These are phyloP conservation scores for Oryza glumipatula DNA, from an alignment of 176 grass and related monocot species.

Conservation along the genomic window DNA sequence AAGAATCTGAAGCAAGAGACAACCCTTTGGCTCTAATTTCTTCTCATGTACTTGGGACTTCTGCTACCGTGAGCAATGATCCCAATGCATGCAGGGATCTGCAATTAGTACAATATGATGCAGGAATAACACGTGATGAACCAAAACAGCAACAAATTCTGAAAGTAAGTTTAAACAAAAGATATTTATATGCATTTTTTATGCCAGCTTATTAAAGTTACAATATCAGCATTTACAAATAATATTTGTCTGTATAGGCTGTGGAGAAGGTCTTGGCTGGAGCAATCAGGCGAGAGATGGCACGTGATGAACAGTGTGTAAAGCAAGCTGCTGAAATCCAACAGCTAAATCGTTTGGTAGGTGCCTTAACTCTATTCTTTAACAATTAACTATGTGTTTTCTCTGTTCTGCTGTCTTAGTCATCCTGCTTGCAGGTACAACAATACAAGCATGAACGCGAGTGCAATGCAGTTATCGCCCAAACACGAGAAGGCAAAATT, in stretches of 20 bases:
- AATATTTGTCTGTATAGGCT: slow-evolving; percentile 59
- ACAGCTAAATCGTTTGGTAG: slow-evolving; percentile 86
- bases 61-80: slow-evolving; percentile 49
- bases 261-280: slow-evolving; percentile 91
- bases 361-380: slow-evolving; percentile 26
- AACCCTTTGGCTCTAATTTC: slow-evolving; percentile 57
- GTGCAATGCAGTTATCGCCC: slow-evolving; percentile 93
- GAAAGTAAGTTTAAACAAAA: slow-evolving; percentile 58
- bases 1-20: slow-evolving; percentile 62
- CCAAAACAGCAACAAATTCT: slow-evolving; percentile 65
- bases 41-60: slow-evolving; percentile 50
- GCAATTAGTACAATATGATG: slow-evolving; percentile 63
- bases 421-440: slow-evolving; percentile 65
- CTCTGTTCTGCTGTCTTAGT: slow-evolving; percentile 4
- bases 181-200: not conserved
- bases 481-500: slow-evolving; percentile 95
- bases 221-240: slow-evolving; percentile 5
- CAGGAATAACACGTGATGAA: slow-evolving; percentile 47
- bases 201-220: not conserved
- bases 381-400: slow-evolving; percentile 11
- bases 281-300: slow-evolving; percentile 96
- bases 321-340: slow-evolving; percentile 87
- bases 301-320: slow-evolving; percentile 77
- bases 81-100: slow-evolving; percentile 55
- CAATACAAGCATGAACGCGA: slow-evolving; percentile 97